Conservation (phyloP, 345 rosid species). For the Eucalyptus polyanthemos region DNA sequence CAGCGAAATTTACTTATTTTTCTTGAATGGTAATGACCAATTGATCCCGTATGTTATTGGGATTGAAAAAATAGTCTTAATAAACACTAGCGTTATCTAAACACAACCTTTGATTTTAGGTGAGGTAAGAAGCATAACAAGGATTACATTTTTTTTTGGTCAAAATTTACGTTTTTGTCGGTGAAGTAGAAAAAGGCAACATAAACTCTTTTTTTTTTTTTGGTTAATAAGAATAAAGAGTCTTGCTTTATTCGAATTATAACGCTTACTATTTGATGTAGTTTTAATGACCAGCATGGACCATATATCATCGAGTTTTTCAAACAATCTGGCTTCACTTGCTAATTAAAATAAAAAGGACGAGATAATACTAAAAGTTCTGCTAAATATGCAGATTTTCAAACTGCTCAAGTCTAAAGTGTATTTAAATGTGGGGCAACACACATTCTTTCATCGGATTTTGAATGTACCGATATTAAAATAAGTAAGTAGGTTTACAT, state of each 20-base stretch:
- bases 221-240: neutral
- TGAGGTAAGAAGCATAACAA: neutral
- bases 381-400: neutral
- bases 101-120: neutral
- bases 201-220: neutral
- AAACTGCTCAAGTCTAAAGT: neutral
- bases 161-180: neutral
- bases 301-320: neutral
- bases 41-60: neutral
- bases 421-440: neutral
- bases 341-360: neutral
- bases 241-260: neutral
- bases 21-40: neutral
- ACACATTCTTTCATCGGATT: neutral
- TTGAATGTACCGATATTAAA: fast-evolving
- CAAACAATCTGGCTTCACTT: neutral
- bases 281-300: neutral
- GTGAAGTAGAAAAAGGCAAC: neutral
- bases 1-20: neutral
- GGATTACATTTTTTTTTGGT: neutral
- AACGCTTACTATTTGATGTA: neutral
- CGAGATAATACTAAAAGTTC: neutral
- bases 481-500: neutral
- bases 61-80: neutral
- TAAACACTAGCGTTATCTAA: neutral